Conservation (phyloP, 2,329 filamentous ascomycete species). For the Talaromyces amestolkiae region DNA sequence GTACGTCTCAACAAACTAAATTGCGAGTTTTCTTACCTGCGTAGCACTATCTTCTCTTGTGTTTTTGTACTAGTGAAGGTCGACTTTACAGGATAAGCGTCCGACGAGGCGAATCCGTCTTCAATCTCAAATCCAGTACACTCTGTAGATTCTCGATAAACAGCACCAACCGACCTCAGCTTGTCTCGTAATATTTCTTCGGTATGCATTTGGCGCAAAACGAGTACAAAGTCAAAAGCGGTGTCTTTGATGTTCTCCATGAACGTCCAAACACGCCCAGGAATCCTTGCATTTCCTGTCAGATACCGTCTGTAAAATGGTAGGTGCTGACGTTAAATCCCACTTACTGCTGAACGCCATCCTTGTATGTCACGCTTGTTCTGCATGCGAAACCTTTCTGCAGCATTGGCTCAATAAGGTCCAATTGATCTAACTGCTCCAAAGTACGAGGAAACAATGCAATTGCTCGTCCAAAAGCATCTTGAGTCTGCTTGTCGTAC, state of each 20-base stretch:
- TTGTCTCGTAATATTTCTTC: constrained; percentile 53
- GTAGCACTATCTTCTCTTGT: neutral
- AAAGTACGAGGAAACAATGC: constrained; percentile 48
- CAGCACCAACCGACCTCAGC: constrained; percentile 23
- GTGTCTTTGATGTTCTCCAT: constrained; percentile 54
- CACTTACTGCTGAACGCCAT: neutral
- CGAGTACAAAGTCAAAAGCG: constrained; percentile 53
- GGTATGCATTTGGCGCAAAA: constrained; percentile 56
- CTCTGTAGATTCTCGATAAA: neutral
- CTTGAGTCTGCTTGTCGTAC: constrained; percentile 33
- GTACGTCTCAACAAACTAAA: neutral
- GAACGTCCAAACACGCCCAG: constrained; percentile 38
- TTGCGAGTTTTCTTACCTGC: neutral
- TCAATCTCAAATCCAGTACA: constrained; percentile 2
- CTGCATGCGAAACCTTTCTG: constrained; percentile 41
- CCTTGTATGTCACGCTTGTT: constrained; percentile 32
- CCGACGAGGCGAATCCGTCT: neutral
- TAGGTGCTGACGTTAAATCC: neutral
- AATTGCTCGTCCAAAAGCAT: constrained; percentile 51
- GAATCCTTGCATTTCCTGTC: neutral
- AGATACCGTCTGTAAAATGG: neutral
- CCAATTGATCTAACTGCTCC: constrained; percentile 49
- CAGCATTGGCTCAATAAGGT: constrained; percentile 57
- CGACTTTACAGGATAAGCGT: constrained; percentile 3
- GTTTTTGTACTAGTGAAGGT: neutral